Conservation (phyloP, 192 early-diverging fungal species). For the Oehlia diaphana region DNA sequence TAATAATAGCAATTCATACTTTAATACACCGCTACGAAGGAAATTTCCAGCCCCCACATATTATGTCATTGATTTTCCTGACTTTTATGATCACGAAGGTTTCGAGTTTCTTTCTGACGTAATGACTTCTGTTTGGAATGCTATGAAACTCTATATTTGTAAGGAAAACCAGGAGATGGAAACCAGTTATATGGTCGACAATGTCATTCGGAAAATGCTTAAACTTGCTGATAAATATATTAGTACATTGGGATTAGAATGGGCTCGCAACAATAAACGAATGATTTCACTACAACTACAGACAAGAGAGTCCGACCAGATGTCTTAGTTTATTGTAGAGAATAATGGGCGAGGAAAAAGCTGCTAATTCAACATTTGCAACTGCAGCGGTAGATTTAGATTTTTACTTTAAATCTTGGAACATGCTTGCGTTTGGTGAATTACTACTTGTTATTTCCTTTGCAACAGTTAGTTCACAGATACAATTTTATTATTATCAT, state of each 20-base stretch:
- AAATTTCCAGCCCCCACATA: neutral
- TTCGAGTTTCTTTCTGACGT: neutral
- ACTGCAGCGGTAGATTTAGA: neutral
- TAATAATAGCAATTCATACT: no score
- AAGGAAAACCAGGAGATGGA: no score
- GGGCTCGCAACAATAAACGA: neutral
- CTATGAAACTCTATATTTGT: no score
- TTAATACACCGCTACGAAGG: no score
- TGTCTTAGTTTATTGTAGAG: neutral
- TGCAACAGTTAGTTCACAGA: neutral
- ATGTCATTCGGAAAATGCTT: no score
- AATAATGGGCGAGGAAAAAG: slow-evolving; percentile 17
- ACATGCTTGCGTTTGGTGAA: neutral
- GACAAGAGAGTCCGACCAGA: neutral
- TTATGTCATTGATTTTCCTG: neutral
- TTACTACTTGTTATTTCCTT: neutral
- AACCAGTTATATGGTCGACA: no score
- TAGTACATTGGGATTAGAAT: neutral
- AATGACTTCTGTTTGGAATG: no score
- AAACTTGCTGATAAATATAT: no score
- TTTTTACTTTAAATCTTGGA: neutral
- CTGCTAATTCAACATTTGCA: neutral
- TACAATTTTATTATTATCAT: slow-evolving; percentile 1
- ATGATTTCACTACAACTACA: neutral
- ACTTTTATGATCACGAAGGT: neutral